A percentile compares a stretch with the other conserved stretches of the same genome.
These are phyloP conservation scores for Adansonia madagascariensis DNA, from an alignment of 441 rosid species.

Conservation along the genomic window DNA sequence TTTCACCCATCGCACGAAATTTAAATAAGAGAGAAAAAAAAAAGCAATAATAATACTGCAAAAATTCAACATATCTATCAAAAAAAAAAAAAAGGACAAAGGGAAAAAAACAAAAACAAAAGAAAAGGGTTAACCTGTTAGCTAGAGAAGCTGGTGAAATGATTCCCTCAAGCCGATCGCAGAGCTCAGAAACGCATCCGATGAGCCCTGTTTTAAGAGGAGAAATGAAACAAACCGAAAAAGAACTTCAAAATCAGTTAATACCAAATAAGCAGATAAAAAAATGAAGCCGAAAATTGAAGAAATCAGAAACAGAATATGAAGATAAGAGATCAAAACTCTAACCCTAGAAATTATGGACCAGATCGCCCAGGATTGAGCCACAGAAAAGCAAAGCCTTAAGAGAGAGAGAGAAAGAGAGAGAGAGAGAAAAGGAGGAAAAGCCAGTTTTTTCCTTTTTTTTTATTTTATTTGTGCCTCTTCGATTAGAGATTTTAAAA, in stretches of 20 bases:
- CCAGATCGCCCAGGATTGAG: constrained; percentile 48
- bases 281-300: neutral
- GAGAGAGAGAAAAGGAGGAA: too few relatives aligned
- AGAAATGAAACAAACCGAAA: constrained; percentile 17
- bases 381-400: constrained; percentile 23
- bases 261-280: neutral
- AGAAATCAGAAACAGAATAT: neutral
- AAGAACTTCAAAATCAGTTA: too few relatives aligned
- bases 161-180: constrained; percentile 39
- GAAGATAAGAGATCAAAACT: constrained; percentile 26
- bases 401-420: neutral
- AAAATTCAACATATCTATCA: neutral
- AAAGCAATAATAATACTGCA: neutral
- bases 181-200: constrained; percentile 47
- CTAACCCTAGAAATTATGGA: constrained; percentile 41
- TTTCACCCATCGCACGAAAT: neutral
- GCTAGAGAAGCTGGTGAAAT: constrained; percentile 27
- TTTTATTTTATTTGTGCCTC: neutral
- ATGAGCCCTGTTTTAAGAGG: constrained; percentile 28
- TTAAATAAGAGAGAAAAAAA: neutral
- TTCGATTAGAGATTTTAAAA: constrained; percentile 1
- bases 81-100: too few relatives aligned
- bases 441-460: neutral
- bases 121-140: constrained; percentile 29
- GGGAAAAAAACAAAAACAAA: neutral